These are phyloP conservation scores for Citrus unshiu DNA, from an alignment of 345 rosid species.

Conservation along the genomic window DNA sequence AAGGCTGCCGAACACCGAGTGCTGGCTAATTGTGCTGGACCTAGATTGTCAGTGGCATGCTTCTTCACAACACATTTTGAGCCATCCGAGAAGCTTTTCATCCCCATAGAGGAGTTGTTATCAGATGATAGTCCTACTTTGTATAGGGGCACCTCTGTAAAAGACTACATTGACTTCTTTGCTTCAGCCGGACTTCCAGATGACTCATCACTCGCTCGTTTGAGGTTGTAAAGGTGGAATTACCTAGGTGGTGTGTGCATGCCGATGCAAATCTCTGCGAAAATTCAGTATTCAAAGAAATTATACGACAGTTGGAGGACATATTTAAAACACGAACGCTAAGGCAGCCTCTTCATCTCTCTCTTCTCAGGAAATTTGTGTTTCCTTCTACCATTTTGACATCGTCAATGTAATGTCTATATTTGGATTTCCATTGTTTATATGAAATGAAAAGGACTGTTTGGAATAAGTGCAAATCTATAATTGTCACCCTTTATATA, in stretches of 20 bases:
- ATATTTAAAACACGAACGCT: background rate
- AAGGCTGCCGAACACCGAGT: conserved; percentile 25
- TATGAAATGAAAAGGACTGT: background rate
- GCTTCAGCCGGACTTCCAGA: background rate
- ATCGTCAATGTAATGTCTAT: background rate
- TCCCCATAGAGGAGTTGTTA: conserved; percentile 16
- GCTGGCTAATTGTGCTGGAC: conserved; percentile 18
- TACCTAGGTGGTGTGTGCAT: background rate
- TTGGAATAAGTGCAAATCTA: background rate
- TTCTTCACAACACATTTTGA: conserved; percentile 12
- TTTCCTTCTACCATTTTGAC: background rate
- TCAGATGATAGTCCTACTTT: conserved; percentile 16
- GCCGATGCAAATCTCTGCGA: background rate
- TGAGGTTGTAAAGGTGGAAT: background rate
- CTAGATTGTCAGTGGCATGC: conserved; percentile 24
- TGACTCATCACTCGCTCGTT: conserved; percentile 1
- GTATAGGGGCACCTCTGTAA: conserved; percentile 11
- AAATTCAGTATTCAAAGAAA: background rate
- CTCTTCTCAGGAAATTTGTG: background rate
- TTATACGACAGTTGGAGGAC: background rate
- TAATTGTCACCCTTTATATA: background rate
- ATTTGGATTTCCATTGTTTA: background rate
- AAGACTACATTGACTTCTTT: conserved; percentile 1
- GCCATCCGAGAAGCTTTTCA: conserved; percentile 3
- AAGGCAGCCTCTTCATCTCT: background rate